These are phyloP conservation scores for Exsudoporus frostii DNA, from an alignment of 768 basidiomycete species.

Conservation along the genomic window DNA sequence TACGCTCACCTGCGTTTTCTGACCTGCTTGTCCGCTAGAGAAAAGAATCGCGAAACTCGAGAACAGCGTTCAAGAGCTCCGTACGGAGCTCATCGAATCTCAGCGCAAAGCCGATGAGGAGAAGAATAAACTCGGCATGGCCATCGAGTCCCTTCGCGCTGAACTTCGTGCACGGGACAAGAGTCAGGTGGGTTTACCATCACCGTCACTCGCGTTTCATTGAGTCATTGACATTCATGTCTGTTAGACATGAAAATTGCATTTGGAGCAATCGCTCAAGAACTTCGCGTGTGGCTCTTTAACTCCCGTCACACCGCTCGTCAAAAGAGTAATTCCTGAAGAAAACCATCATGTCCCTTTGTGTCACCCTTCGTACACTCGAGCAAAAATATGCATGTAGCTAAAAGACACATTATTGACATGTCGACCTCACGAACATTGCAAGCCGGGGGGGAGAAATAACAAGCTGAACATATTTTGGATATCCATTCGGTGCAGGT, in stretches of 20 bases:
- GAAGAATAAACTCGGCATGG: not conserved
- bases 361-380: not conserved
- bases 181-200: not conserved
- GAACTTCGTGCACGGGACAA: not conserved
- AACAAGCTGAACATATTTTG: too few relatives aligned
- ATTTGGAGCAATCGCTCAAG: not conserved
- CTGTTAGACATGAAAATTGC: not conserved
- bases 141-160: constrained; percentile 1
- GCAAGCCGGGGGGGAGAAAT: too few relatives aligned
- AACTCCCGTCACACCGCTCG: not conserved
- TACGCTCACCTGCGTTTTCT: not conserved
- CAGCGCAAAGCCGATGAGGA: not conserved
- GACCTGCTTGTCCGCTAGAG: not conserved
- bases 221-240: not conserved
- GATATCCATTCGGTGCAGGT: too few relatives aligned
- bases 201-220: not conserved
- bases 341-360: not conserved
- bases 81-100: not conserved
- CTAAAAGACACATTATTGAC: not conserved
- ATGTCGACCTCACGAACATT: too few relatives aligned
- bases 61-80: constrained; percentile 1
- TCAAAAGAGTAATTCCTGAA: not conserved
- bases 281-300: not conserved
- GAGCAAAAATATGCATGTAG: not conserved
- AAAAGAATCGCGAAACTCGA: constrained; percentile 1